phyloP scores from a whole-genome alignment of 2,329 filamentous ascomycete genomes.

The Dothistroma pini region DNA sequence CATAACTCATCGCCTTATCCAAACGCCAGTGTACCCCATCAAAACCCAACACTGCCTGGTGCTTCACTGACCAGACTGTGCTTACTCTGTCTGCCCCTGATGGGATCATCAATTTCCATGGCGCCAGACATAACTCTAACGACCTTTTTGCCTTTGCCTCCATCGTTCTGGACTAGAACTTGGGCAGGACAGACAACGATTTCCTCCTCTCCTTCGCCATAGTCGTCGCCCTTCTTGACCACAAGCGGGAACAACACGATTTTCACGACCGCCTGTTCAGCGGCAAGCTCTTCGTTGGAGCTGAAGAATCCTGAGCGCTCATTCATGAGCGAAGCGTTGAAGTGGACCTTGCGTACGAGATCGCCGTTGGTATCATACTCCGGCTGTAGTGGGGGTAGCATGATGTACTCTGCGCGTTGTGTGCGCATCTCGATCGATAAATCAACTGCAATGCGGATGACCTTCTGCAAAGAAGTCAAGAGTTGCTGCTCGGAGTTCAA shows the following conservation, averaged over 20 bases:
- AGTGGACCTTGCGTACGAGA: constrained; percentile 78
- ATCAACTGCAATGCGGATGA: constrained; percentile 83
- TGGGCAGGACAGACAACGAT: constrained; percentile 94
- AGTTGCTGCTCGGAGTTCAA: constrained; percentile 75
- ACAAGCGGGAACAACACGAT: constrained; percentile 94
- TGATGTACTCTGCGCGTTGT: constrained; percentile 95
- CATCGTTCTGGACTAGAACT: constrained; percentile 63
- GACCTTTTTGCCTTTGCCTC: constrained; percentile 43
- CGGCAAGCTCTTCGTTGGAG: constrained; percentile 77
- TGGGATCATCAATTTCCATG: constrained; percentile 44
- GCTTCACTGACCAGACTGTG: constrained; percentile 33
- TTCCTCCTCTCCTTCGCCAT: constrained; percentile 83
- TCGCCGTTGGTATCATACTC: constrained; percentile 95
- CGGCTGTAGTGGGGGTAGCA: constrained; percentile 91
- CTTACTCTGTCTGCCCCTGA: constrained; percentile 23
- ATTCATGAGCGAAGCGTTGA: constrained; percentile 94
- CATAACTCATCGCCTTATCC: background rate
- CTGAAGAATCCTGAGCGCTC: constrained; percentile 71
- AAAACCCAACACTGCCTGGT: constrained; percentile 23
- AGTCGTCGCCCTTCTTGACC: constrained; percentile 90
- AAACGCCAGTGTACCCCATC: constrained; percentile 6
- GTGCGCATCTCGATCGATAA: constrained; percentile 96
- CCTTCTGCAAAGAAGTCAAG: constrained; percentile 76
- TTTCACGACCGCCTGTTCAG: constrained; percentile 72
- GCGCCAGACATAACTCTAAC: constrained; percentile 49